phyloP scores from a whole-genome alignment of 352 stramenopile genomes.

The Pythium phragmiticola region DNA sequence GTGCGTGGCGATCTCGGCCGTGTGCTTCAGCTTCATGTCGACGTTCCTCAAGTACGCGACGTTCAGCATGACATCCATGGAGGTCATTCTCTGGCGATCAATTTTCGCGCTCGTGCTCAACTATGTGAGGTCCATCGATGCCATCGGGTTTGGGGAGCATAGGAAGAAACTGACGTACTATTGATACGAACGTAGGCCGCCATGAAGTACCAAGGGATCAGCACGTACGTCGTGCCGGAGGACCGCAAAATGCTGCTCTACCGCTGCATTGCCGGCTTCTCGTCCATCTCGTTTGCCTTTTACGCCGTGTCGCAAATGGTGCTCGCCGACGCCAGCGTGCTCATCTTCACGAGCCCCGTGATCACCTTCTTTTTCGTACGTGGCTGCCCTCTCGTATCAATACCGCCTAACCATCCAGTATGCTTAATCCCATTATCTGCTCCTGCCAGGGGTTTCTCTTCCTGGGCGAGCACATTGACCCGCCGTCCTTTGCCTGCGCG shows the following conservation, averaged over 20 bases:
- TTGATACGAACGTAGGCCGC: constrained; percentile 14
- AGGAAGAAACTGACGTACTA: not conserved
- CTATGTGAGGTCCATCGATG: constrained; percentile 36
- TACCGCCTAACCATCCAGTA: not conserved
- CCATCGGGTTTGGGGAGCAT: not conserved
- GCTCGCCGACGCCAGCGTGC: constrained; percentile 64
- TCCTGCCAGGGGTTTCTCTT: constrained; percentile 28
- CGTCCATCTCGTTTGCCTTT: constrained; percentile 74
- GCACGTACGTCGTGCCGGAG: constrained; percentile 44
- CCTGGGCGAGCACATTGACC: constrained; percentile 33
- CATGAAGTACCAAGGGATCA: constrained; percentile 47
- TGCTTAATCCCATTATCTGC: not conserved
- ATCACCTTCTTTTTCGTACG: constrained; percentile 72
- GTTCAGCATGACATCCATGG: constrained; percentile 75
- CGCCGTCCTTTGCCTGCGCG: constrained; percentile 29
- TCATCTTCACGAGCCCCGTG: constrained; percentile 75
- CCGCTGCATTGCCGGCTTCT: constrained; percentile 63
- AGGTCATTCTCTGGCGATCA: constrained; percentile 80
- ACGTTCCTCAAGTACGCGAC: constrained; percentile 79
- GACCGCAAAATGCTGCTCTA: constrained; percentile 62
- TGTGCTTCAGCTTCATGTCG: constrained; percentile 85
- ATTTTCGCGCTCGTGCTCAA: constrained; percentile 54
- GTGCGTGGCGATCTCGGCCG: constrained; percentile 65
- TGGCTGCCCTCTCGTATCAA: not conserved
- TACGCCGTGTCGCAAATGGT: constrained; percentile 81